phyloP scores from a whole-genome alignment of 441 rosid species.

The Croton laevigatus region DNA sequence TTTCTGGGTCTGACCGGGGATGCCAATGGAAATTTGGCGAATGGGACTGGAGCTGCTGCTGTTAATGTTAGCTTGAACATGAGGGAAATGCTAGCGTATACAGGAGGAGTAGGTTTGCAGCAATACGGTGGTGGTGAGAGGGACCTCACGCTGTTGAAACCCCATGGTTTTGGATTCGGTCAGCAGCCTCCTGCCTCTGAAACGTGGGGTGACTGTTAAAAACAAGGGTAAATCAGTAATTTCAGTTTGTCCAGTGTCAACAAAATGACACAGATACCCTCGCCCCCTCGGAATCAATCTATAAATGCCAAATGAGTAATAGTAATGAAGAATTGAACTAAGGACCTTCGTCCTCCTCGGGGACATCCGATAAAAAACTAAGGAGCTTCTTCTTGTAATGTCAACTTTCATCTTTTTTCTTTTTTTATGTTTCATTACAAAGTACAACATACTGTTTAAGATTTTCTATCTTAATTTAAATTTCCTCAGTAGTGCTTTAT shows the following conservation, averaged over 20 bases:
- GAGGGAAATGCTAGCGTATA: constrained; percentile 47
- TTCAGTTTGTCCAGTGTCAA: neutral
- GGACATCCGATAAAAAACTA: no score
- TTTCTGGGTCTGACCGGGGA: constrained; percentile 76
- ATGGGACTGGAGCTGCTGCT: constrained; percentile 8
- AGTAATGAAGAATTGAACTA: neutral
- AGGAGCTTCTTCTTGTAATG: neutral
- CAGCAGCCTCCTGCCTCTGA: constrained; percentile 42
- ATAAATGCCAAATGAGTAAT: no score
- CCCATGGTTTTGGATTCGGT: constrained; percentile 52
- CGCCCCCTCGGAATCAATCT: neutral
- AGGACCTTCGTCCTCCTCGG: no score
- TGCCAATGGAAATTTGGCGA: constrained; percentile 12
- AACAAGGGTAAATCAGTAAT: constrained; percentile 12
- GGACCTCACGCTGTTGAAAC: constrained; percentile 47
- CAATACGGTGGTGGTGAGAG: constrained; percentile 28
- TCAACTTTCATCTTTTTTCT: constrained; percentile 5
- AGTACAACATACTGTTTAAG: neutral
- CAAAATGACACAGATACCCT: constrained; percentile 22
- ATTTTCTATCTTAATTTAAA: neutral
- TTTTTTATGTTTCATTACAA: neutral
- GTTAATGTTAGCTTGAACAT: constrained; percentile 43
- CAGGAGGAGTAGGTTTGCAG: constrained; percentile 49
- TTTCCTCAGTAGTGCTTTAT: neutral
- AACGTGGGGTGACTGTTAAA: constrained; percentile 46